A percentile compares a stretch with the other conserved stretches of the same genome.
These are phyloP conservation scores for Pseudocercospora ulei DNA, from an alignment of 2,329 filamentous ascomycete species.

Conservation along the genomic window DNA sequence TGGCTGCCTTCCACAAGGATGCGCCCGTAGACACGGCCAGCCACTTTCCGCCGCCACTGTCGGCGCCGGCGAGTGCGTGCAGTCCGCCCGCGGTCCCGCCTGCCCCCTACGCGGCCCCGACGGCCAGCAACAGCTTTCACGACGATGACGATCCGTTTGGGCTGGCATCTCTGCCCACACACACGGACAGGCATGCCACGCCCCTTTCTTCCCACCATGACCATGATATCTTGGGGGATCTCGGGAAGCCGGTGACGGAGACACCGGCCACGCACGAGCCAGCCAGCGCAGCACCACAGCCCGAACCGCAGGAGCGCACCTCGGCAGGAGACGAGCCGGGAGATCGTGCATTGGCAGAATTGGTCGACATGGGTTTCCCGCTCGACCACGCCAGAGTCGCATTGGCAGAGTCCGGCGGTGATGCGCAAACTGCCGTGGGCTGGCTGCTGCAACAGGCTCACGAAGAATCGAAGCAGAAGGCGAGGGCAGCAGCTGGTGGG, in stretches of 20 bases:
- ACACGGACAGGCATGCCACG: conserved; percentile 23
- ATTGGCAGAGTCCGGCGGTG: conserved; percentile 66
- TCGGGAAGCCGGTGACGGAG: conserved; percentile 51
- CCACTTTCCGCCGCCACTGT: conserved; percentile 45
- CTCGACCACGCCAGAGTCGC: conserved; percentile 72
- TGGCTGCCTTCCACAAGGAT: conserved; percentile 52
- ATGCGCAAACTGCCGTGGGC: conserved; percentile 78
- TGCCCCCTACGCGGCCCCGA: conserved; percentile 3
- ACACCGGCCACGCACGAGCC: conserved; percentile 23
- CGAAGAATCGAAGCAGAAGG: conserved; percentile 65
- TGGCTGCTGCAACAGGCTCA: conserved; percentile 90
- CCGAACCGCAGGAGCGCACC: conserved; percentile 6
- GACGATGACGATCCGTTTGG: conserved; percentile 84
- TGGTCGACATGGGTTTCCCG: conserved; percentile 91
- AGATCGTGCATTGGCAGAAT: conserved; percentile 72
- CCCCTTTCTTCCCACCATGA: conserved; percentile 37
- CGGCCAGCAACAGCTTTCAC: conserved; percentile 30
- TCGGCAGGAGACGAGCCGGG: conserved; percentile 17
- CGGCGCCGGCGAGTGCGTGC: conserved; percentile 35
- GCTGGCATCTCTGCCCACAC: conserved; percentile 42
- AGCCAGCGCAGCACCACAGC: conserved; percentile 2
- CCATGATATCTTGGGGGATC: conserved; percentile 53
- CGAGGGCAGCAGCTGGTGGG: conserved; percentile 33
- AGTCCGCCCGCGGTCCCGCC: conserved; percentile 33
- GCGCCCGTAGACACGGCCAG: conserved; percentile 52